Conservation (phyloP, 2,329 filamentous ascomycete genomes). For the Cadophora sp. region DNA sequence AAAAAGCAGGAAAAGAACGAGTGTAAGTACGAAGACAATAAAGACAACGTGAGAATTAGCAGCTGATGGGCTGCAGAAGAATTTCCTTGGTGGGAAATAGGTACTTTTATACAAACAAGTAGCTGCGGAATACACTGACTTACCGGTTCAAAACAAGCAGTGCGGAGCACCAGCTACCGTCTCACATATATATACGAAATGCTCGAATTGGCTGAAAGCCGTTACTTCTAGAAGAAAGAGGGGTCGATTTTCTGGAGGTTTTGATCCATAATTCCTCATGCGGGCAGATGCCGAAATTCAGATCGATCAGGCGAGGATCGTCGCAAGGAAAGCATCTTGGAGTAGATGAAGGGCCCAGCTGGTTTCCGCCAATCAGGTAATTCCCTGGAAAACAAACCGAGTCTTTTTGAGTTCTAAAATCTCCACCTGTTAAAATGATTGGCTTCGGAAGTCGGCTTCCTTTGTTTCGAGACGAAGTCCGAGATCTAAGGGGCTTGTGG, state of each 20-base stretch:
- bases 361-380: conserved; percentile 15
- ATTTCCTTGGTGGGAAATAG: conserved; percentile 16
- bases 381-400: background rate
- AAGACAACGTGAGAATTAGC: background rate
- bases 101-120: conserved; percentile 10
- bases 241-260: background rate
- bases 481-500: conserved; percentile 9
- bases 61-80: conserved; percentile 7
- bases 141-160: background rate
- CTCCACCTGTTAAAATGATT: conserved; percentile 5
- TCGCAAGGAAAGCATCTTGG: conserved; percentile 4
- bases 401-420: conserved; percentile 3
- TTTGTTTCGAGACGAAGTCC: background rate
- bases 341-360: conserved; percentile 1
- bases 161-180: conserved; percentile 4
- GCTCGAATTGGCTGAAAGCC: background rate
- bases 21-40: conserved; percentile 4
- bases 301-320: conserved; percentile 4
- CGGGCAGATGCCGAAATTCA: conserved; percentile 2
- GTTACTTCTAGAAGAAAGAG: conserved; percentile 13
- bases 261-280: conserved; percentile 1
- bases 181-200: background rate
- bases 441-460: conserved; percentile 1
- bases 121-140: background rate
- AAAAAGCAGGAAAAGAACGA: conserved; percentile 9